These are phyloP conservation scores for Beauveria asiatica DNA, from an alignment of 2,329 filamentous ascomycete genomes.

Conservation along the genomic window DNA sequence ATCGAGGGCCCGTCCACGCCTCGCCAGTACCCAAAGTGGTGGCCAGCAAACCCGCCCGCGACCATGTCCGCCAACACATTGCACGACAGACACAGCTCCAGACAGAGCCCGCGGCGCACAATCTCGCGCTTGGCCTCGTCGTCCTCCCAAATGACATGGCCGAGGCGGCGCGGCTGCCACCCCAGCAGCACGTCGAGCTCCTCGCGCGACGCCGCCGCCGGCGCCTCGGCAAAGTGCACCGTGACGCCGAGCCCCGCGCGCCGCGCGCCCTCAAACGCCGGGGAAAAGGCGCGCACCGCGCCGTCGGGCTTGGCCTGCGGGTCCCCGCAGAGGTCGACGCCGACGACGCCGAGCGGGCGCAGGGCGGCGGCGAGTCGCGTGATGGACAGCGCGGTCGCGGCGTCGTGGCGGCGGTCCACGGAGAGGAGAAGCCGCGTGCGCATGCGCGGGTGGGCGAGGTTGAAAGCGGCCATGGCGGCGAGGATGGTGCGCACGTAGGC, in stretches of 20 bases:
- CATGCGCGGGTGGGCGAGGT: constrained; percentile 30
- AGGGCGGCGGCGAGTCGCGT: constrained; percentile 55
- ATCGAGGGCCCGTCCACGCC: constrained; percentile 49
- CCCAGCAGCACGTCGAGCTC: constrained; percentile 58
- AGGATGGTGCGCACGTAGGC: constrained; percentile 61
- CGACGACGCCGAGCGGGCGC: constrained; percentile 51
- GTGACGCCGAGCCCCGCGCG: constrained; percentile 52
- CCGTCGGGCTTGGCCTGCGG: constrained; percentile 45
- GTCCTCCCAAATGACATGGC: constrained; percentile 71
- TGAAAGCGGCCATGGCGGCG: constrained; percentile 48
- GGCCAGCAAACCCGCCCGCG: constrained; percentile 53
- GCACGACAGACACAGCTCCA: constrained; percentile 73
- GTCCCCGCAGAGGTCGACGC: constrained; percentile 72
- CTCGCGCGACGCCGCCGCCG: constrained; percentile 38
- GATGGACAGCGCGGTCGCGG: constrained; percentile 51
- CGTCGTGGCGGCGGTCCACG: constrained; percentile 58
- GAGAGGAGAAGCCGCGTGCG: constrained; percentile 62
- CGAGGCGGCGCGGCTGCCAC: constrained; percentile 60
- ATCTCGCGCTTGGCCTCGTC: constrained; percentile 50
- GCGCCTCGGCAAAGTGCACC: constrained; percentile 69
- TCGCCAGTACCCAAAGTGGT: constrained; percentile 73
- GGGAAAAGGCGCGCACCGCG: constrained; percentile 49
- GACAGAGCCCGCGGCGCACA: constrained; percentile 43
- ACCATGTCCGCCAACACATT: constrained; percentile 73
- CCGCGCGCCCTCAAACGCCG: constrained; percentile 50